These are phyloP conservation scores for Aspergillus olivimuriae DNA, from an alignment of 495 filamentous ascomycete species.

Conservation along the genomic window DNA sequence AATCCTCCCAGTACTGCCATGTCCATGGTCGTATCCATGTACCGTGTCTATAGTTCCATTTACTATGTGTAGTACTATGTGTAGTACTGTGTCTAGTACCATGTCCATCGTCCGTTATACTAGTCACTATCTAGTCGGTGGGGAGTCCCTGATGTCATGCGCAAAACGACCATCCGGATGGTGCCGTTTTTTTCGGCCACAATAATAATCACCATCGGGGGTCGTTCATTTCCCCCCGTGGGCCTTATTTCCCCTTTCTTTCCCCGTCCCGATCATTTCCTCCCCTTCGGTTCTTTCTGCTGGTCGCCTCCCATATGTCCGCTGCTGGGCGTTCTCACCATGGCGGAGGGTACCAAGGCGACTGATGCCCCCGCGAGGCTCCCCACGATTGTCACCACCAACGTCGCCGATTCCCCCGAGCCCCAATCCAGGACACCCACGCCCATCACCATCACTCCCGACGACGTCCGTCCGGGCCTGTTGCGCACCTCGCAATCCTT, in stretches of 20 bases:
- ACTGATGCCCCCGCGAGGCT: constrained; percentile 13
- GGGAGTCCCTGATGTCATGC: constrained; percentile 10
- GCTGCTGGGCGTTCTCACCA: constrained; percentile 13
- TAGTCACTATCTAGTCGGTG: no score
- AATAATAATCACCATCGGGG: background rate
- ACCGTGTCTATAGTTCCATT: no score
- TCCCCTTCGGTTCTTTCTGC: constrained; percentile 1
- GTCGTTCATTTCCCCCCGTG: no score
- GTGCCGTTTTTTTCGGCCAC: background rate
- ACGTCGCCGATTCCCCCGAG: constrained; percentile 7
- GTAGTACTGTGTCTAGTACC: no score
- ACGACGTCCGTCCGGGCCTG: constrained; percentile 11
- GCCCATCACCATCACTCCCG: background rate
- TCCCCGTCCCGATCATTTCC: background rate
- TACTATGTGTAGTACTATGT: no score
- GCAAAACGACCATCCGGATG: constrained; percentile 3
- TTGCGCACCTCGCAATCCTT: constrained; percentile 16
- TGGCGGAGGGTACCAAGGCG: constrained; percentile 24
- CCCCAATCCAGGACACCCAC: no score
- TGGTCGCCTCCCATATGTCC: constrained; percentile 14
- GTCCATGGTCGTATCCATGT: no score
- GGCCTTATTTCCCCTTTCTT: background rate
- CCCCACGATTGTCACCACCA: constrained; percentile 20
- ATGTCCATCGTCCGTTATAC: no score
- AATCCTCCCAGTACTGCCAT: no score